A percentile compares a stretch with the other conserved stretches of the same genome.
phyloP scores from a whole-genome alignment of 768 basidiomycete species.

The Russula abietina region DNA sequence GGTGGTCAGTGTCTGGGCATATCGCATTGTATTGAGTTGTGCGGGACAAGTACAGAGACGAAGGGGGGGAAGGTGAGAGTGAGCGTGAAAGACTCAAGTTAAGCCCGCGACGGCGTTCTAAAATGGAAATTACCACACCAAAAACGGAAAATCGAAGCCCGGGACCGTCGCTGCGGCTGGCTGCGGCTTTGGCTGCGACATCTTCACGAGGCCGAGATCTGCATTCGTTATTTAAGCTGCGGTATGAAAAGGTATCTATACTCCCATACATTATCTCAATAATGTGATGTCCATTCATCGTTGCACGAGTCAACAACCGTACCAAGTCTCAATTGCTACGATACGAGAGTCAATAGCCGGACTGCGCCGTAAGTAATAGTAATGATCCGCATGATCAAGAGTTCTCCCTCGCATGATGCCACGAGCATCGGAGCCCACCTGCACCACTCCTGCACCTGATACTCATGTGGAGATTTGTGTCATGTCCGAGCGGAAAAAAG shows the following conservation, averaged over 20 bases:
- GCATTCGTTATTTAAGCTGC: background rate
- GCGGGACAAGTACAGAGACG: background rate
- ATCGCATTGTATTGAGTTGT: background rate
- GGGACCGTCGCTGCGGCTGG: background rate
- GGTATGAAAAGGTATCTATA: no score
- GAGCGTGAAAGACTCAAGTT: no score
- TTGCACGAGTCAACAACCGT: background rate
- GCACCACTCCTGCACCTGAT: no score
- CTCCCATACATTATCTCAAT: no score
- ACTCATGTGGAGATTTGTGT: background rate
- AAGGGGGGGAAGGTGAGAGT: background rate
- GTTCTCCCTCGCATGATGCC: background rate
- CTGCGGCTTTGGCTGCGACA: background rate
- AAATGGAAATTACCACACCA: background rate
- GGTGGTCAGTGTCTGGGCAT: background rate
- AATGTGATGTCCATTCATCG: background rate
- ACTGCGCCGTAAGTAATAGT: background rate
- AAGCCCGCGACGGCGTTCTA: background rate
- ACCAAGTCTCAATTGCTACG: background rate
- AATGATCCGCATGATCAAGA: background rate
- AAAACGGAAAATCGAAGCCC: background rate
- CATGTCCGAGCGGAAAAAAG: background rate
- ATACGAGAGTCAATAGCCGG: background rate
- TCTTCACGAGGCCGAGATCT: no score
- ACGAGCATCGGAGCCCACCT: background rate